Evolutionary conservation across 169 alveolate genomes (phyloP), one percentile per base, ranked within the genome.

Genomic region (Cytauxzoon felis): DNA sequence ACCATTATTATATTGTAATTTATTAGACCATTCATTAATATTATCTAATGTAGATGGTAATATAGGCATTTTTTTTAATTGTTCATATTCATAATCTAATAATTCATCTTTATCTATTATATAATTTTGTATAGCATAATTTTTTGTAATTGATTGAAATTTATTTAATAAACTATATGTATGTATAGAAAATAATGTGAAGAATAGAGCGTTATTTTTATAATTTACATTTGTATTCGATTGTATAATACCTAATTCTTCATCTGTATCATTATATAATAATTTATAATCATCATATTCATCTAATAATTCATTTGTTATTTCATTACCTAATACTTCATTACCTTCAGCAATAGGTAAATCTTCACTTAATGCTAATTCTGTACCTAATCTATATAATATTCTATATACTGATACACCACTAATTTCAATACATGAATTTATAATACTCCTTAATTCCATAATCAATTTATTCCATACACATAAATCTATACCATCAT

Each of bases 321-420:
- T 71, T 1, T 27, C 49, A 9, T 36, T 13, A 11, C 82, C 82
- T 40, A 71, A 18, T 5, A 71, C 82, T 50, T 71, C 82, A 9
- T 21, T n/a, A 11, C 66, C 82, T 6, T 43, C 30, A 3, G 82
- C 34, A 16, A 32, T 26, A 23, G 82, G 82, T 23, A 71, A 52
- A 21, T 34, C 52, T 16, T 61, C 67, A 21, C 59, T 56, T 8
- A 42, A 3, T 11, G 67, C 82, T 24, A 71, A 67, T 49, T 71
- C 69, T 23, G 68, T 33, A 16, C 70, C 82, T 19, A 36, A 66
- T 41, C 36, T 32, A 59, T 71, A 61, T 9, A 71, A 16, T 7
- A 71, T 32, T 2, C 82, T 54, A 33, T 71, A 71, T 0, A 71
- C 82, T 6, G 73, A 56, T 3, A 41, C 70, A 29, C 70, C 63